Conservation (phyloP, 805 yeast species). For the Myxozyma sirexii region DNA sequence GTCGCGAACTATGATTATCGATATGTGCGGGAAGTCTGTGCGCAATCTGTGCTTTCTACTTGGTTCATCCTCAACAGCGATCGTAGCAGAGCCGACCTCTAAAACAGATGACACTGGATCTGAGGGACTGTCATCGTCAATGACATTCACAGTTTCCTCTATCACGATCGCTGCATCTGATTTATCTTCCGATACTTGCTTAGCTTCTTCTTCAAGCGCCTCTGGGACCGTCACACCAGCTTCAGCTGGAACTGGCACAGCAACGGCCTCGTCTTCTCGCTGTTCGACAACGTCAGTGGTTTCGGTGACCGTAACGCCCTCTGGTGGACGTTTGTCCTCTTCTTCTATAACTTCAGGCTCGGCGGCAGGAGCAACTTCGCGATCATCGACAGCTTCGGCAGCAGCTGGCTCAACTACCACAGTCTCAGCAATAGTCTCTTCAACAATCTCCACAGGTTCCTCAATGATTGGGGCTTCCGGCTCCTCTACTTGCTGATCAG, state of each 20-base stretch:
- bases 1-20: constrained; percentile 9
- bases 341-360: background rate
- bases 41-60: background rate
- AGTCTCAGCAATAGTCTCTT: background rate
- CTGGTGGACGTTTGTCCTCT: too few species aligned
- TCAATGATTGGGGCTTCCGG: background rate
- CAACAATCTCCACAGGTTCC: background rate
- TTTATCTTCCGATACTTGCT: too few species aligned
- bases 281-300: background rate
- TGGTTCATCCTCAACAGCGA: too few species aligned
- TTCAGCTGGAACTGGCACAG: too few species aligned
- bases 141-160: background rate
- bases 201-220: too few species aligned
- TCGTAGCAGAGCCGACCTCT: too few species aligned
- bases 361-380: background rate
- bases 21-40: constrained; percentile 12
- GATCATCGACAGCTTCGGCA: background rate
- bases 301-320: too few species aligned
- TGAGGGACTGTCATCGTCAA: background rate
- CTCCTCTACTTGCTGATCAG: background rate
- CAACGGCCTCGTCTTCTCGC: too few species aligned
- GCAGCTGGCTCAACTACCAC: background rate
- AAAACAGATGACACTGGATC: background rate
- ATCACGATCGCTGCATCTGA: background rate
- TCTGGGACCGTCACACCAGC: too few species aligned